Base-by-base conservation (phyloP, 2,329 filamentous ascomycete species). In the Fusarium fujikuroi region DNA sequence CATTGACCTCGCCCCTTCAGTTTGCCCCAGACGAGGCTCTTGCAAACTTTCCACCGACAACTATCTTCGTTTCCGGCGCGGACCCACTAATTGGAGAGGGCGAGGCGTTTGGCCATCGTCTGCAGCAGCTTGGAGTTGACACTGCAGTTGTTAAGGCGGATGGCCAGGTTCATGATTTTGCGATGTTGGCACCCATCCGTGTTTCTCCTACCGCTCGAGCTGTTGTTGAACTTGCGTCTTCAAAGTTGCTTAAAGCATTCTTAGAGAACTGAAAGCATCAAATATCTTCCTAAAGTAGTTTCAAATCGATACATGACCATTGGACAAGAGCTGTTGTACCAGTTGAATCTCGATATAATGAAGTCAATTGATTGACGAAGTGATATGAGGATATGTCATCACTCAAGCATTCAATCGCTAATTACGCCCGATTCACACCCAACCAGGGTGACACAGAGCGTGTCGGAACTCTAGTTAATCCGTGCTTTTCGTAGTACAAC, bases 111-210 rank as follows among this genome's bases (percentile, higher is more conserved):
- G 69, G 68, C 0, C 69, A 72, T 9, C 65, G 69, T 0, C 56
- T 72, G 1, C 69, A 72, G 7, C n/a, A 58, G 7, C 9, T 72
- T 2, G 63, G 69, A 0, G 69, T 72, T 12, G 69, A 72, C 32
- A 50, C 63, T 0, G 54, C 69, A 1, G 36, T 72, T 1, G 16
- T 72, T 5, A 72, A 56, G 7, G 69, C 69, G 1, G 69, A 72
- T 39, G 69, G 69, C 0, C 69, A 72, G 18, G 43, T 72, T 4
- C 69, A 72, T 7, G 69, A 72, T 36, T 72, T 65, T 30, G 69
- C 42, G 1, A 46, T 72, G 59, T 32, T 72, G 18, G 69, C 53
- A 0, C 69, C 69, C 2, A 14, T 72, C 7, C 34, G 69, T 0
- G 42, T 23, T 1, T 72, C 69, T 2, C 53, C 69, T 11, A 69